Conservation (phyloP, 441 rosid species). For the Erodium moschatum region DNA sequence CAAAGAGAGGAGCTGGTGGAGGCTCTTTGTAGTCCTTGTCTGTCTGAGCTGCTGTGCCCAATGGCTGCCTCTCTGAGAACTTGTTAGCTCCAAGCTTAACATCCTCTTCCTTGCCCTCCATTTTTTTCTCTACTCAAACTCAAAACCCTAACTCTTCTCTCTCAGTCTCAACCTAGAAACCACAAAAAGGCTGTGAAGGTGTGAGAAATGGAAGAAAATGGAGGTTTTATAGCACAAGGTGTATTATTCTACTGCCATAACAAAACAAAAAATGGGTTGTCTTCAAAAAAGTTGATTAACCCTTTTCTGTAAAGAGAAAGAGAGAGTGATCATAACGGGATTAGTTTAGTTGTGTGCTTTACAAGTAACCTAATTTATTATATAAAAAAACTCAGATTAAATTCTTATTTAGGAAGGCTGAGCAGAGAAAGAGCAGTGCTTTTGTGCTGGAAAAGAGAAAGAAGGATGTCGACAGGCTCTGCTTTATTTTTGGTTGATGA, state of each 20-base stretch:
- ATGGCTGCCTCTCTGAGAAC: slow-evolving; percentile 40
- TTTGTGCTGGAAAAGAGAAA: not conserved
- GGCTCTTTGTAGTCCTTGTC: slow-evolving; percentile 55
- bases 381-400: too few species aligned
- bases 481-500: too few species aligned
- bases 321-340: not conserved
- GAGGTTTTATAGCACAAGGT: not conserved
- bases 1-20: slow-evolving; percentile 54
- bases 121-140: slow-evolving; percentile 11
- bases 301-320: not conserved
- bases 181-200: not conserved
- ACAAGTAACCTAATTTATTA: not conserved
- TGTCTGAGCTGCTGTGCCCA: slow-evolving; percentile 37
- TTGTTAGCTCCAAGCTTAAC: slow-evolving; percentile 41
- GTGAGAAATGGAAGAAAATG: not conserved
- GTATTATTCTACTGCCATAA: not conserved
- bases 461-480: not conserved
- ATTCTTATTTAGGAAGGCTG: too few species aligned
- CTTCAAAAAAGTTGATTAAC: not conserved
- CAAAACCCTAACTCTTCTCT: too few species aligned
- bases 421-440: too few species aligned
- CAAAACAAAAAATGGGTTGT: not conserved
- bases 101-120: slow-evolving; percentile 50
- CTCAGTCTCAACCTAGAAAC: too few species aligned
- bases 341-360: not conserved